Base-by-base conservation (phyloP, 2,329 filamentous ascomycete species). In the Claviceps lovelessii region DNA sequence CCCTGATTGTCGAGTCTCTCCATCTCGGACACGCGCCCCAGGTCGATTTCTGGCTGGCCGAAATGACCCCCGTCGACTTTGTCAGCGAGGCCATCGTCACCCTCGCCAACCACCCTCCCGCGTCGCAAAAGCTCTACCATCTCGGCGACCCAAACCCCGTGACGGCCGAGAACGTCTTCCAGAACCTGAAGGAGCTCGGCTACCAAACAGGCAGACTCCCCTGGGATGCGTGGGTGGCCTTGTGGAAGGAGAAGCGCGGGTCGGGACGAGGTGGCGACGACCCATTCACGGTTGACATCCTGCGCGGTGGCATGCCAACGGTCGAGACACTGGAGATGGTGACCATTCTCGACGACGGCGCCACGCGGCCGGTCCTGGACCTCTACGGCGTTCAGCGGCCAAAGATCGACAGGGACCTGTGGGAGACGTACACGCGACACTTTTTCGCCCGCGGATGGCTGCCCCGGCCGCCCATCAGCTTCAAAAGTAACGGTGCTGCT, bases 31-130 rank as follows among this genome's bases (percentile, higher is more conserved):
- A 79, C 60, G 79, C 79, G 1, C 86, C 87, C 0, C 76, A 86
- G 53, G 81, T 90, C 4, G 76, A 84, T 51, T 82, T 82, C 46
- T 91, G 87, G 87, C 80, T 83, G 51, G 79, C 85, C 1, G 87
- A 91, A 70, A 90, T 90, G 86, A 90, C 87, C 0, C 86, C 87
- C 0, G 87, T 89, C 15, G 86, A 91, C 67, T 90, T 88, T 62
- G 85, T 90, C 56, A 86, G 83, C 69, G 82, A 81, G 58, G 81
- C 85, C 4, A 87, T 91, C 59, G 72, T 86, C 29, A 80, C 85
- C 19, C 76, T 90, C 23, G 77, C 83, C 45, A 81, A 84, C 60
- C 76, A 88, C 56, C 77, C 72, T 0, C 74, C 83, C 41, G 73
- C 76, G 1, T 74, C 81, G 10, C 84, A 87, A 62, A 75, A 76